These are phyloP conservation scores for Phytophthora sp. DNA, from an alignment of 352 stramenopile genomes.

Conservation along the genomic window DNA sequence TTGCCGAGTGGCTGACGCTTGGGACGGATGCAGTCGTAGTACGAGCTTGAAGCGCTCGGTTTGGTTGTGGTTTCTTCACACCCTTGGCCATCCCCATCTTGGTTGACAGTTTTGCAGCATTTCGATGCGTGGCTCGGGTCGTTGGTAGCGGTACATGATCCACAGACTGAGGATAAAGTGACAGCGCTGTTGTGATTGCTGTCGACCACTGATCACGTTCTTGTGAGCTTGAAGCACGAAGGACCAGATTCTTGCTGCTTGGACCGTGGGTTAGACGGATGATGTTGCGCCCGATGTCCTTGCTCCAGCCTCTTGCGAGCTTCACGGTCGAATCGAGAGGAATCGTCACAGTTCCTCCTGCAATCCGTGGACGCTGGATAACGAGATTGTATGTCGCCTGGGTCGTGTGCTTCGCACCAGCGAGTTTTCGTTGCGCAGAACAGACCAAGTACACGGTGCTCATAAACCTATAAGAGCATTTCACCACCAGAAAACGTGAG, in stretches of 20 bases:
- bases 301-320: constrained; percentile 6
- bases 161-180: neutral
- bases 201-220: constrained; percentile 21
- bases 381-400: constrained; percentile 23
- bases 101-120: too few relatives aligned
- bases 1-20: too few relatives aligned
- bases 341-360: constrained; percentile 26
- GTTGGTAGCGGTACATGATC: neutral
- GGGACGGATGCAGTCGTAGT: too few relatives aligned
- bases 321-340: constrained; percentile 26
- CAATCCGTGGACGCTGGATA: constrained; percentile 30
- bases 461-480: constrained; percentile 18
- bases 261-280: constrained; percentile 26
- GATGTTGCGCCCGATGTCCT: constrained; percentile 14
- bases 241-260: constrained; percentile 6
- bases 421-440: constrained; percentile 7
- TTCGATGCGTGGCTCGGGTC: neutral
- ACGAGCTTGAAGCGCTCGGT: too few relatives aligned
- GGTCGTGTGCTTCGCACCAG: neutral
- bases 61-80: too few relatives aligned
- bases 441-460: constrained; percentile 27
- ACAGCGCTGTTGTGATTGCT: constrained; percentile 6
- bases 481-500: neutral
- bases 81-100: neutral
- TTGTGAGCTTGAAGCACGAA: constrained; percentile 20